Evolutionary conservation across 805 yeast species (phyloP), one percentile per base, ranked within the genome.

Genomic region (Kodamaea fukazawae): DNA sequence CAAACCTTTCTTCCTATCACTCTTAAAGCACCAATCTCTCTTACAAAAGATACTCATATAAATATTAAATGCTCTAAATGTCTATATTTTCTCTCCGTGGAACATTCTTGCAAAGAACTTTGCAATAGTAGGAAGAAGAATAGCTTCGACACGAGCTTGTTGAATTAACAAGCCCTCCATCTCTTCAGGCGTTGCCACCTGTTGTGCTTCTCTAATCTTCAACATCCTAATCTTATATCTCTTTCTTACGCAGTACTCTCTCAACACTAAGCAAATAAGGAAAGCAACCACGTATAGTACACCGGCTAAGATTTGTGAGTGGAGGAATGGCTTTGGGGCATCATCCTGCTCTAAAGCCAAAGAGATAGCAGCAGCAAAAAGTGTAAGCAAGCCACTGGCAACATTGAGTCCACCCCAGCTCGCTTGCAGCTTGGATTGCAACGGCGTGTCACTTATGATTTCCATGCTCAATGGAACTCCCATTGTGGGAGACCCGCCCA

Each of bases 281-380:
- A 73, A 50, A 0, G 73, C 74, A 10, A 57, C 58, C 12, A 72
- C 50, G 46, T 71, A 74, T 34, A 74, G 57, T 13, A 68, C 50
- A 2, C 85, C 87, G 3, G 78, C 71, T 53, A 79, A 80, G 2
- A 79, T 65, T 49, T 81, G 87, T 2, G 83, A 70, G 47, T 80
- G 71, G 26, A 75, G 57, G 49, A 74, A 82, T 2, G 86, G 85
- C n/a, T 46, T 45, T 4, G 40, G 7, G 6, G 20, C 31, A 3
- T 27, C 13, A 11, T 41, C 25, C 16, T 18, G 25, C 2, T 14
- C 28, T 9, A 79, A 53, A 3, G 77, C 67, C 40, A 79, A 70
- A 0, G 79, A 83, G 36, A 79, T 71, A 4, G 76, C 69, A 57
- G 79, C 85, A 4, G 78, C 63, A 1, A 71, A 67, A 18, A 79